phyloP scores from a whole-genome alignment of 257 asterid species.

The Paraleonurus japonicus region DNA sequence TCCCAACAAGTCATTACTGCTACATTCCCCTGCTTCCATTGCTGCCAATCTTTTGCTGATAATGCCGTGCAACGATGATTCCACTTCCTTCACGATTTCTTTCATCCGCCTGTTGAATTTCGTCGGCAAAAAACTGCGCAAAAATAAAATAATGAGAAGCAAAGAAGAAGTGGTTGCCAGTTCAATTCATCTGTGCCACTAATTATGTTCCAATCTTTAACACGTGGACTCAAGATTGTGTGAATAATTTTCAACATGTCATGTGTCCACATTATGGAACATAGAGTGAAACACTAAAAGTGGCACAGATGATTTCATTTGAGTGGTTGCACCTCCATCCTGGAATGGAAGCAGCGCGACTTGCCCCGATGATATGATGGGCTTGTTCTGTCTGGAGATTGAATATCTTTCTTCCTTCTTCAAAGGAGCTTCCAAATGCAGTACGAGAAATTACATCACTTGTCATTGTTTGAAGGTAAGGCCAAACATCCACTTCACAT shows the following conservation, averaged over 20 bases:
- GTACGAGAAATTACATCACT: conserved; percentile 21
- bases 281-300: no score
- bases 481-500: conserved; percentile 24
- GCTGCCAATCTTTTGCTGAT: conserved; percentile 26
- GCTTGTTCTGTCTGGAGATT: conserved; percentile 23
- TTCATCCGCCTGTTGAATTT: conserved; percentile 37
- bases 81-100: conserved; percentile 19
- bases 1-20: conserved; percentile 33
- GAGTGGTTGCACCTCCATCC: no score
- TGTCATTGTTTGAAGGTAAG: conserved; percentile 17
- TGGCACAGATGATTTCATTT: no score
- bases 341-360: conserved; percentile 27
- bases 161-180: background rate
- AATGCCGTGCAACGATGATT: conserved; percentile 21
- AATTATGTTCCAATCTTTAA: no score
- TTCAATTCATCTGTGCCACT: no score
- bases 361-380: background rate
- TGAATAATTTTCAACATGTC: no score
- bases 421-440: conserved; percentile 21
- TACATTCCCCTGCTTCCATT: conserved; percentile 19
- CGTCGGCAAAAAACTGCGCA: conserved; percentile 37
- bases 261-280: no score
- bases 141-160: no score
- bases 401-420: conserved; percentile 20
- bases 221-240: no score